Base-by-base conservation (phyloP, 2,329 filamentous ascomycete genomes). In the Beauveria asiatica region DNA sequence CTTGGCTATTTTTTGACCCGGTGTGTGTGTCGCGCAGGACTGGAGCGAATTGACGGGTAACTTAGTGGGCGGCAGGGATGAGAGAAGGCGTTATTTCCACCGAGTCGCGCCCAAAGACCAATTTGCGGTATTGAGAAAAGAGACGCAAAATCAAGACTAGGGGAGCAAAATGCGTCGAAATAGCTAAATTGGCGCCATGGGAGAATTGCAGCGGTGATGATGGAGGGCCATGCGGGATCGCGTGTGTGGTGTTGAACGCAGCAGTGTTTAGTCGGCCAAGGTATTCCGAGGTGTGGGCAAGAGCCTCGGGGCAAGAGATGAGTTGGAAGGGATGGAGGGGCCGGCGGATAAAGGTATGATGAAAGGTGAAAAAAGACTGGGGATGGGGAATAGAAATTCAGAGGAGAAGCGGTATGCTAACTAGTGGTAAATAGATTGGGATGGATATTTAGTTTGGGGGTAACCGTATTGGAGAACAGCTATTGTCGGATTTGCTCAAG, bases 101-200 rank as follows among this genome's bases (percentile, higher is more conserved):
- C 17, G 11, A 27, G 16, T 27, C 17, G 23, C 42, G 50, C 50
- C 33, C 5, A 53, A 53, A 17, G n/a, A 50, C 25, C 8, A 11
- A 45, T 3, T 16, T 25, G 37, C 7, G 2, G 49, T 27, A 13
- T 23, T 5, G 11, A 27, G 23, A 19, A 4, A 49, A 17, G 21
- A 33, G 33, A 49, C 7, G 16, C 16, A 49, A 42, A 46, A 11
- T 2, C 27, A 33, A n/a, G 44, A 23, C n/a, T 0, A 44, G 39
- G 9, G 23, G 9, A 16, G 30, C 21, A 49, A 45, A 49, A 21
- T 23, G 8, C 19, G 45, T 49, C 45, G 44, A 11, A 10, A 8
- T 27, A 10, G 33, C 54, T 57, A 57, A 11, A 57, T 49, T 49
- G 54, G 33, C 54, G 54, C 54, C 54, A 49, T 57, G 30, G 45